Conservation (phyloP, 2,329 filamentous ascomycete species). For the Elsinoe australis region DNA sequence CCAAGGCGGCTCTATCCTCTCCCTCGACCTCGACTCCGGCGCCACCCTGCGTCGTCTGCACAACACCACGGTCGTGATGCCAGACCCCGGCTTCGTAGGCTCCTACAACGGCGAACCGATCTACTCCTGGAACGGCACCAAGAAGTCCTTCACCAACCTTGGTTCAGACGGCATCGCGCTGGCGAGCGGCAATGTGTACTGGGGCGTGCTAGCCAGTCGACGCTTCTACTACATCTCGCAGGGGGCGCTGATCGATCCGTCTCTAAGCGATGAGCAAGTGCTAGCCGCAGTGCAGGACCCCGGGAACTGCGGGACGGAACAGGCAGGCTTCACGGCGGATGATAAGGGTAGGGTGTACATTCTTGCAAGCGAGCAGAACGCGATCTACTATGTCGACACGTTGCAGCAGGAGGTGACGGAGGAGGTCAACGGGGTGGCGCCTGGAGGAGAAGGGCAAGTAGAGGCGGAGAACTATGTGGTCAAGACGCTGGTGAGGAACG, state of each 20-base stretch:
- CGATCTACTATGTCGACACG: constrained; percentile 39
- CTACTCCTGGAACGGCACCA: constrained; percentile 26
- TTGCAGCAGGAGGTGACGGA: constrained; percentile 30
- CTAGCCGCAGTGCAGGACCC: constrained; percentile 34
- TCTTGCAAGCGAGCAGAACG: constrained; percentile 38
- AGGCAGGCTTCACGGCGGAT: constrained; percentile 39
- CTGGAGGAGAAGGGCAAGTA: constrained; percentile 31
- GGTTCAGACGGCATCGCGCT: constrained; percentile 33
- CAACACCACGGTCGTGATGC: constrained; percentile 33
- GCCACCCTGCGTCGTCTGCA: constrained; percentile 32
- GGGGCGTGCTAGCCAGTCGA: constrained; percentile 36
- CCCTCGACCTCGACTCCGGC: constrained; percentile 35
- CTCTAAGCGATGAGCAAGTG: constrained; percentile 31
- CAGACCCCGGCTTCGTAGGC: constrained; percentile 36
- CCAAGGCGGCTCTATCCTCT: constrained; percentile 33
- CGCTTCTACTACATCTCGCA: constrained; percentile 38
- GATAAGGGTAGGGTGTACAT: constrained; percentile 37
- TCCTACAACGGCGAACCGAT: constrained; percentile 29
- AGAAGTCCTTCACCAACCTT: constrained; percentile 22
- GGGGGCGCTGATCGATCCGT: constrained; percentile 28
- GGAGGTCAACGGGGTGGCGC: constrained; percentile 31
- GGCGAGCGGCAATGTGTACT: constrained; percentile 37
- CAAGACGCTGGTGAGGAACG: constrained; percentile 36
- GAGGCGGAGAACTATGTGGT: constrained; percentile 33
- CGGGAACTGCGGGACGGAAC: constrained; percentile 35